Base-by-base conservation (phyloP, 2,329 filamentous ascomycete genomes). In the Raffaelea albimanens region DNA sequence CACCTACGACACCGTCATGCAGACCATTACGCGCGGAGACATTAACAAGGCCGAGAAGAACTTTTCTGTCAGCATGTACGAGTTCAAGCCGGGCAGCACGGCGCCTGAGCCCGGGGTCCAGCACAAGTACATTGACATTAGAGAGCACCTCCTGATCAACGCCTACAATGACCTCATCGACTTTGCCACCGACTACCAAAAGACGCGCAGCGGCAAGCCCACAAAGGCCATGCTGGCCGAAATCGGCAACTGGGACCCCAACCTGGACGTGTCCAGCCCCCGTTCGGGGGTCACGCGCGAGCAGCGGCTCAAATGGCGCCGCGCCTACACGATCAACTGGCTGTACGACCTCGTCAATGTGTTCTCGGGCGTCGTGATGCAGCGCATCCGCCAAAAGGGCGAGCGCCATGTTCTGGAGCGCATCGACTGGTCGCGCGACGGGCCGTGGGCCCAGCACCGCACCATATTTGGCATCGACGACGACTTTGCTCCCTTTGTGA, bases 311-410 rank as follows among this genome's bases (percentile, higher is more conserved):
- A 57, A 61, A 9, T 76, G 72, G 72, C 68, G 72, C 7, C 66
- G 69, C 2, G 53, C 57, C 0, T 75, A 72, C 46, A 72, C 67
- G 2, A 71, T 76, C 50, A 72, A 69, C 49, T 74, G 70, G 71
- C 63, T 76, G 0, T 75, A 74, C 50, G 70, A 74, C 46, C 53
- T 76, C 5, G 67, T 75, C 52, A 74, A 72, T 44, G 22, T 70
- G 4, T 72, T 64, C 47, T 68, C 67, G 0, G 53, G 57, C 4
- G 55, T 66, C 47, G 65, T 70, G 18, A 58, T 69, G 1, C 62
- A 70, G 46, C 59, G 57, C 5, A 67, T 63, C 34, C 63, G 52
- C 9, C 48, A 59, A 40, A 61, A 58, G 42, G 64, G 61, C 3
- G 56, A 70, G 50, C 50, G 59, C 0, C 60, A 61, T 45, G 52